Base-by-base conservation (phyloP, 768 basidiomycete genomes). In the Tricholoma furcatifolium region DNA sequence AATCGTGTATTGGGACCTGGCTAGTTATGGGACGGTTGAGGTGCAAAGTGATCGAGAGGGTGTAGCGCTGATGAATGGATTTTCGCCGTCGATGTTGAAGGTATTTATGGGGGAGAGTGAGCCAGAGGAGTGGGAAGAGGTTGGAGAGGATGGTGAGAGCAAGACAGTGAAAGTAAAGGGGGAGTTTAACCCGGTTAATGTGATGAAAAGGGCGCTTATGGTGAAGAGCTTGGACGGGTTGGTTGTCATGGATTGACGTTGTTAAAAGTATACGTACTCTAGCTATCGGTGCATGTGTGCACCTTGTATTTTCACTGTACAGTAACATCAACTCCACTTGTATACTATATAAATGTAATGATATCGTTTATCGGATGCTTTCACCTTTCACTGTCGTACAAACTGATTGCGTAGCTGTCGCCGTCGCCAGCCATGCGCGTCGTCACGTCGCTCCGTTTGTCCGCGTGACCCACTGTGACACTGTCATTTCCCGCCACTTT, bases 1-100 rank as follows among this genome's bases (percentile, higher is more conserved):
- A 70, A 74, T 91, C 46, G 84, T 90, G 32, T 90, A 79, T 64
- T 89, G 88, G 88, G 74, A 89, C 62, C 65, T 89, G 63, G 65
- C 66, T 3, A 57, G 54, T 1, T 51, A 63, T 1, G 50, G 47
- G 41, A 75, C 76, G 43, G 68, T 68, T 8, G 84, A 85, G 40
- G 82, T 81, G 23, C 69, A 70, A 43, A 74, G 70, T 17, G 77
- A 83, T 30, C 67, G 70, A 62, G 71, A 77, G 64, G 87, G 87
- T 0, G 86, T 87, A 31, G 84, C 84, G 43, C 67, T 88, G 63
- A 69, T 89, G 71, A 85, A 77, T 61, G 88, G 88, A 45, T 88
- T 84, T 62, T 85, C 83, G 49, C 76, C 82, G 17, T 74, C 81
- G 50, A 73, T 88, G 77, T 66, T 90, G 72, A 89, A 88, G 71